Evolutionary conservation across 1,139 yeast species (phyloP), one percentile per base, ranked within the genome.

Genomic region (Kluyveromyces sp.): DNA sequence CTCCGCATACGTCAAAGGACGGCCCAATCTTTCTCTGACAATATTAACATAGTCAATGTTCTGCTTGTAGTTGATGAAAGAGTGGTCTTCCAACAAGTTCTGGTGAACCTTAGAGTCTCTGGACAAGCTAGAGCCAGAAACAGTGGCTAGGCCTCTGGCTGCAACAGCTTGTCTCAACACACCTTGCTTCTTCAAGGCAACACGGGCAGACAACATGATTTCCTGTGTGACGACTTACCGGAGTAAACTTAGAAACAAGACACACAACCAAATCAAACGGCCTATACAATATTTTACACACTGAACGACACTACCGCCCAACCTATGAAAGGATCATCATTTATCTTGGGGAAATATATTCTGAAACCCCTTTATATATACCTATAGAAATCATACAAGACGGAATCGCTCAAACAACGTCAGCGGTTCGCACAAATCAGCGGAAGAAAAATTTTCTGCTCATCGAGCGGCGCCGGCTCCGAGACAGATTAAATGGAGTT

Each of bases 1-100:
- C 75, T 92, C 98, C 58, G 97, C 97, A 67, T 88, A 89, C 52
- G 98, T 92, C 66, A 92, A 77, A 41, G 98, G 98, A 69, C 96
- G 84, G 66, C 78, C 78, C 60, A 89, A 77, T 73, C 96, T 83
- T 57, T 77, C 72, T 71, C 83, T 82, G 63, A 92, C 96, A 60
- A 87, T 83, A 59, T 84, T 77, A 57, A 89, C 82, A 64, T 83
- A 87, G 71, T 87, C 95, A 57, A 83, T 67, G 57, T 83, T 80
- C 63, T 81, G 75, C 70, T 83, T 83, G 74, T 83, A 83, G 63
- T 81, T 78, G 59, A 83, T 71, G 75, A 80, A 88, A 47, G 92
- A 84, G 68, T 78, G 80, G 62, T 78, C 73, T 74, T 92, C 98
- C 75, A 88, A 78, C 72, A 83, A 76, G 77, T 87, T 89, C 77